Conservation (phyloP, 768 basidiomycete species). For the Leccinellum rugosiceps region DNA sequence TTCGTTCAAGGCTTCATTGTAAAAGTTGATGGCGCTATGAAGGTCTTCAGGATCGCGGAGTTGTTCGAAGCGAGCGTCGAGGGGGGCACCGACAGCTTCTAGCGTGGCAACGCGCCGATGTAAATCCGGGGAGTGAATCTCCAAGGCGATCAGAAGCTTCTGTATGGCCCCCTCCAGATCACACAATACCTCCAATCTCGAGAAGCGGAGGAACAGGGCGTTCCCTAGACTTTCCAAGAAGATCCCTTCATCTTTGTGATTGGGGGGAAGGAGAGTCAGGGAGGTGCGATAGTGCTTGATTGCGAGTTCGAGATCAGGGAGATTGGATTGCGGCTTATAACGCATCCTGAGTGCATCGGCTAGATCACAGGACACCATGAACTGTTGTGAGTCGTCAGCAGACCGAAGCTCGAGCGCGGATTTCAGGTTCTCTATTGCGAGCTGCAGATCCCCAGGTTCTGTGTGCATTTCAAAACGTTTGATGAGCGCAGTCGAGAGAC, state of each 20-base stretch:
- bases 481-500: conserved; percentile 22
- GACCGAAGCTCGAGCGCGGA: conserved; percentile 18
- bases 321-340: conserved; percentile 20
- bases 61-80: conserved; percentile 25
- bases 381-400: conserved; percentile 11
- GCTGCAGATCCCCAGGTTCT: conserved; percentile 22
- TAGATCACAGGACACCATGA: conserved; percentile 21
- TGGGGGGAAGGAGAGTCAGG: conserved; percentile 13
- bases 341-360: conserved; percentile 25
- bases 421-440: conserved; percentile 23
- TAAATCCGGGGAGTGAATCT: conserved; percentile 10
- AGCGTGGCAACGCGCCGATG: conserved; percentile 15
- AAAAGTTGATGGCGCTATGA: conserved; percentile 20
- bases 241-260: conserved; percentile 11
- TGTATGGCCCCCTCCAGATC: conserved; percentile 29
- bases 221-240: conserved; percentile 21
- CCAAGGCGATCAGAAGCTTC: conserved; percentile 20
- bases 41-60: conserved; percentile 21
- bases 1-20: conserved; percentile 24
- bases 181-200: conserved; percentile 4
- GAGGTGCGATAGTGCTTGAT: conserved; percentile 22
- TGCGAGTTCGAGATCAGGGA: conserved; percentile 28
- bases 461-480: conserved; percentile 18
- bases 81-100: conserved; percentile 20
- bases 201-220: conserved; percentile 24